Base-by-base conservation (phyloP, 2,329 filamentous ascomycete genomes). In the Apiospora sp. region DNA sequence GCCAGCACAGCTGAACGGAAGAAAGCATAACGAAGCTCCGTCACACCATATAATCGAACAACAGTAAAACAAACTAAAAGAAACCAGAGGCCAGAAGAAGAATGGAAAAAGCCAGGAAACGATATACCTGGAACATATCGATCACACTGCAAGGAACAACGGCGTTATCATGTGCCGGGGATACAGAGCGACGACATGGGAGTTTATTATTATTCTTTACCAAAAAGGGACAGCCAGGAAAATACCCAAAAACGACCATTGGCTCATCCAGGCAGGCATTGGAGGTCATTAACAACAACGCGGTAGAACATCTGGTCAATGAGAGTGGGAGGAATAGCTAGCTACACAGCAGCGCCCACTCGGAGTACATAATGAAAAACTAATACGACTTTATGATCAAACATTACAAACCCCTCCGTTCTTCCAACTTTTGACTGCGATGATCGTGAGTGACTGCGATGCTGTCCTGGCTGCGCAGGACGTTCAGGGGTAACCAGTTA, bases 1-100 rank as follows among this genome's bases (percentile, higher is more conserved):
- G 68, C 14, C 68, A 48, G 46, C 46, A 51, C 37, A 51, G 70
- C 51, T 48, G 54, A 58, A 72, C 67, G 67, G 41, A 30, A 49
- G 22, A 64, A 51, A 22, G 43, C 12, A 54, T 5, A 37, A 16
- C 24, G 30, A 43, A 41, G 14, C 58, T n/a, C 10, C 8, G 34
- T 34, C 34, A n/a, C 58, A 34, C 19, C 58, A 24, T 41, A 64
- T 24, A 24, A n/a, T 41, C 34, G 34, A 64, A 37, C 16, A 64
- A 41, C 3, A 64, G 58, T 41, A n/a, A 64, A 64, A 64, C 19
- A n/a, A n/a, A 41, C 1, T 10, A 22, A 64, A 64, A 64, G 30
- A 64, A 41, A 64, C 12, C 19, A 22, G 41, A 41, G 30, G 58
- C 14, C 10, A 4, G 22, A 16, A 8, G 19, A 12, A 3, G 13